These are phyloP conservation scores for Rhodotorula paludigena DNA, from an alignment of 768 basidiomycete species.

Conservation along the genomic window DNA sequence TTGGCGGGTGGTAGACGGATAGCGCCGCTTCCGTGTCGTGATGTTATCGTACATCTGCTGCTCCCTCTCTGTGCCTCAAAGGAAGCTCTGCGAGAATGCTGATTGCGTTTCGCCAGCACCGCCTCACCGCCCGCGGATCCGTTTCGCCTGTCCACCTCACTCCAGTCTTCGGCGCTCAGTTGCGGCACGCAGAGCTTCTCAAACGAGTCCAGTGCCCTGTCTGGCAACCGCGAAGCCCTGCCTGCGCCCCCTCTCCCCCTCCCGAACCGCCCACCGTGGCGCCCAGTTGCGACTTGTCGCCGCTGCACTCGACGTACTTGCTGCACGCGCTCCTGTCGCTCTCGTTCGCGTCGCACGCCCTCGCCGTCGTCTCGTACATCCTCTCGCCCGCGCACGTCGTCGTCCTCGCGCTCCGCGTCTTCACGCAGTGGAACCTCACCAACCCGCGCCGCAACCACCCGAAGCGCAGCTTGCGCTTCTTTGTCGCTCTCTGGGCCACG, in stretches of 20 bases:
- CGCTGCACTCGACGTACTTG: constrained; percentile 2
- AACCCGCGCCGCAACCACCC: constrained; percentile 20
- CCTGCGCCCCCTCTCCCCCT: not conserved
- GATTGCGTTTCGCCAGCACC: too few relatives aligned
- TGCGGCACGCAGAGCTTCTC: too few relatives aligned
- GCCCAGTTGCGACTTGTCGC: not conserved
- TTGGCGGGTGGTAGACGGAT: not conserved
- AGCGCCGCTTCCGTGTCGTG: too few relatives aligned
- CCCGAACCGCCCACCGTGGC: not conserved
- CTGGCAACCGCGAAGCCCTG: too few relatives aligned
- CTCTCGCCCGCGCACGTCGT: constrained; percentile 14
- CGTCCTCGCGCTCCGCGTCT: constrained; percentile 8
- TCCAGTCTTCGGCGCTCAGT: too few relatives aligned
- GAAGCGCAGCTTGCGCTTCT: constrained; percentile 1
- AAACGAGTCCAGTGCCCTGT: too few relatives aligned
- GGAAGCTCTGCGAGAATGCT: too few relatives aligned
- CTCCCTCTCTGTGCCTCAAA: too few relatives aligned
- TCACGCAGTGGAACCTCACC: constrained; percentile 13
- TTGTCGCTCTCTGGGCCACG: not conserved
- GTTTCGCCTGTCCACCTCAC: too few relatives aligned
- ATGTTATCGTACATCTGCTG: too few relatives aligned
- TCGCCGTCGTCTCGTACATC: constrained; percentile 9
- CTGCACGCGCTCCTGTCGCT: constrained; percentile 21
- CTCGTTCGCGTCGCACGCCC: constrained; percentile 6
- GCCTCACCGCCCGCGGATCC: too few relatives aligned